A percentile compares a stretch with the other conserved stretches of the same genome.
These are phyloP conservation scores for Lactarius quietus DNA, from an alignment of 768 basidiomycete species.

Conservation along the genomic window DNA sequence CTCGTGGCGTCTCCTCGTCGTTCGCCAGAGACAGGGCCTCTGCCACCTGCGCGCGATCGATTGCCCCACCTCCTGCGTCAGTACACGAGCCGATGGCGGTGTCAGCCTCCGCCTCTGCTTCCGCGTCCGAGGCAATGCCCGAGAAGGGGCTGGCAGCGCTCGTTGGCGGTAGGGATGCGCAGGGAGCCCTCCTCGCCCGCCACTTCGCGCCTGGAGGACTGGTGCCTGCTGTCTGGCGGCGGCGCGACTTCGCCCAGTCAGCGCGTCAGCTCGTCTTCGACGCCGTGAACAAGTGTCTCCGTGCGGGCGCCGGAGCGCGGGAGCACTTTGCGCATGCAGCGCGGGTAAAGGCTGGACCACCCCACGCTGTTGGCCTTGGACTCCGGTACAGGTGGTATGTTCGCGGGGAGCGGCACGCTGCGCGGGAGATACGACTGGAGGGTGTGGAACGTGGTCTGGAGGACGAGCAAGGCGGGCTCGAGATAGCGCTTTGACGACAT, in stretches of 20 bases:
- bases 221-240: conserved; percentile 31
- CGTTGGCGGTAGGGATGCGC: neutral
- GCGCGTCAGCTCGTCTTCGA: conserved; percentile 57
- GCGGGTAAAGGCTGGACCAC: conserved; percentile 69
- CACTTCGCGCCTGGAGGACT: conserved; percentile 44
- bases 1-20: conserved; percentile 28
- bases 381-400: conserved; percentile 34
- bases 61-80: too few relatives aligned
- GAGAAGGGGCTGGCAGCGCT: too few relatives aligned
- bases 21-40: conserved; percentile 38
- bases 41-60: too few relatives aligned
- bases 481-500: conserved; percentile 57
- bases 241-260: conserved; percentile 65
- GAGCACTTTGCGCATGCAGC: conserved; percentile 67
- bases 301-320: too few relatives aligned
- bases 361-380: conserved; percentile 65
- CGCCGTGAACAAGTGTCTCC: too few relatives aligned
- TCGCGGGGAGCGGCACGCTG: conserved; percentile 52
- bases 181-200: conserved; percentile 43
- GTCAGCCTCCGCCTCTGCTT: conserved; percentile 29
- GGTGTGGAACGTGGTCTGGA: conserved; percentile 65
- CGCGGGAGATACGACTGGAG: conserved; percentile 69
- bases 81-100: neutral
- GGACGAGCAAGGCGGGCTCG: conserved; percentile 40
- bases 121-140: conserved; percentile 35